Base-by-base conservation (phyloP, 2,329 filamentous ascomycete genomes). In the Colletotrichum ledebouriae region DNA sequence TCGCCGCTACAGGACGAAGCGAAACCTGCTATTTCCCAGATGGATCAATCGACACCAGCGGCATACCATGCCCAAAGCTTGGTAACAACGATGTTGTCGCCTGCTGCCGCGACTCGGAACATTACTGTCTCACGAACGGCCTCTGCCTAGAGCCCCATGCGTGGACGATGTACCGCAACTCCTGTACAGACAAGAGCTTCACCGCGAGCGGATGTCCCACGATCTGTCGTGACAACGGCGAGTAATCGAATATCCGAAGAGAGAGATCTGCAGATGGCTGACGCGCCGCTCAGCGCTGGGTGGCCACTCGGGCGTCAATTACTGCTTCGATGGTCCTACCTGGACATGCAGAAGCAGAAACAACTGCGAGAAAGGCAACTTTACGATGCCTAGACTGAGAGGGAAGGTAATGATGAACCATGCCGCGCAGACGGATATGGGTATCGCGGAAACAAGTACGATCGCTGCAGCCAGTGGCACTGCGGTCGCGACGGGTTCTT, bases 111-210 rank as follows among this genome's bases (percentile, higher is more conserved):
- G 17, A 22, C 7, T 34, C 33, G n/a, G 20, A n/a, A 9, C 58
- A 60, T 44, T 60, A 60, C 58, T 60, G 58, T 34, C 58, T 60
- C 58, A 50, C 34, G 13, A 60, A 60, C 15, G 58, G 58, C 4
- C 58, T 60, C 20, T 60, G 58, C n/a, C 12, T 60, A 1, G 58
- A 60, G 1, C 58, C 58, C 3, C 41, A 60, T 1, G 58, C 58
- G 33, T 60, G 58, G 58, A 60, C 58, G 17, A 60, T 60, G 44
- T 60, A 60, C 34, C 46, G 58, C 20, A 52, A 52, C 34, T 60
- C 58, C 42, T 60, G 58, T 22, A 60, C 58, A 5, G 46, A 60
- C 34, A 47, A 25, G 58, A 20, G 20, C 17, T 60, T 50, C 25
- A 33, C 17, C 29, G 34, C 44, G 15, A 29, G 34, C 20, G 58